A percentile compares a stretch with the other conserved stretches of the same genome.
phyloP scores from a whole-genome alignment of 371 early-diverging fungal species.

The Mortierella sp. region DNA sequence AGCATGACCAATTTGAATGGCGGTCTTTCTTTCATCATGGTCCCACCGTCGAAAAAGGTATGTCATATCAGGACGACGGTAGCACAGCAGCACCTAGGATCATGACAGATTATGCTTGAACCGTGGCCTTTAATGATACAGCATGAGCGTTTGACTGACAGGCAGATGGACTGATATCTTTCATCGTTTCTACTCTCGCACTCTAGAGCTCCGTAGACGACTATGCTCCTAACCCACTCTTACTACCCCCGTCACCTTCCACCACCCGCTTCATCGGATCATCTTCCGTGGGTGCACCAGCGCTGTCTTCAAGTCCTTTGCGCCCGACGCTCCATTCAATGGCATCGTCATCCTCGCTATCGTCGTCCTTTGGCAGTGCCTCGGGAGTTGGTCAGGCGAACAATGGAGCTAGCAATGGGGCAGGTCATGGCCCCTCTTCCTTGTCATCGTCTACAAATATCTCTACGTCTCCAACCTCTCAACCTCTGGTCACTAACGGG shows the following conservation, averaged over 20 bases:
- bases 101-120: neutral
- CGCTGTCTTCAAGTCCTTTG: conserved; percentile 45
- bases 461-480: conserved; percentile 30
- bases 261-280: conserved; percentile 42
- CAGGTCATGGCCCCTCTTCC: conserved; percentile 15
- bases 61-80: neutral
- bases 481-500: conserved; percentile 27
- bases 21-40: conserved; percentile 41
- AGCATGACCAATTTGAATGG: conserved; percentile 54
- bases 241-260: conserved; percentile 51
- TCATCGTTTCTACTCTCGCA: neutral
- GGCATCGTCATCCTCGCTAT: conserved; percentile 51
- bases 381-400: conserved; percentile 24
- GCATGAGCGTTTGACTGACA: conserved; percentile 11
- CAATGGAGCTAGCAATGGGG: conserved; percentile 13
- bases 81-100: neutral
- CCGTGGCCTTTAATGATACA: neutral
- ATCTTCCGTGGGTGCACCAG: conserved; percentile 22
- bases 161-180: neutral
- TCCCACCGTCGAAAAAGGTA: conserved; percentile 49
- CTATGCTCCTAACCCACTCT: conserved; percentile 44
- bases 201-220: conserved; percentile 39
- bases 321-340: conserved; percentile 43
- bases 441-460: conserved; percentile 24
- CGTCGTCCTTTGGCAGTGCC: conserved; percentile 44